phyloP scores from a whole-genome alignment of 257 asterid genomes.

The Solanum tarijense region DNA sequence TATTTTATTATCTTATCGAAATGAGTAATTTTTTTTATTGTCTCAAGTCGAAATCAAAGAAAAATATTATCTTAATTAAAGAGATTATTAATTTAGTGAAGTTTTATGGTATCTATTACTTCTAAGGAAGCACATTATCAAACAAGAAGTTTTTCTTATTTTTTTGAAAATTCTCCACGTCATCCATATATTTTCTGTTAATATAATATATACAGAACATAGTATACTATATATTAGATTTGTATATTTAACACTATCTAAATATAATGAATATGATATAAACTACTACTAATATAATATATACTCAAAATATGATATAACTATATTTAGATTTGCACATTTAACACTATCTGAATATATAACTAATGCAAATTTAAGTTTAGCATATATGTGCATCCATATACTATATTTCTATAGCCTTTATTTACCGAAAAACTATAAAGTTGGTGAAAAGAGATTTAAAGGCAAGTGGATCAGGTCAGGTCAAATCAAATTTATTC shows the following conservation, averaged over 20 bases:
- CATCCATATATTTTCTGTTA: not conserved
- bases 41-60: no score
- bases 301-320: not conserved
- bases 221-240: not conserved
- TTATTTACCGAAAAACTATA: no score
- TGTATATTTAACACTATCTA: not conserved
- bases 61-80: no score
- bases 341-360: not conserved
- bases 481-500: not conserved
- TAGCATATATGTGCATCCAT: not conserved
- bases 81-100: no score
- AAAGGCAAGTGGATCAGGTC: not conserved
- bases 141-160: no score
- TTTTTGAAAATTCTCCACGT: not conserved
- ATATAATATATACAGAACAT: not conserved
- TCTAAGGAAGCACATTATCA: no score
- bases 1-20: no score
- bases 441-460: not conserved
- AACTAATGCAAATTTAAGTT: not conserved
- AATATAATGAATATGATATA: not conserved
- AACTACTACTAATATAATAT: no score
- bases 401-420: not conserved
- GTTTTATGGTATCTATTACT: no score
- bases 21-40: no score
- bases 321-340: not conserved